phyloP scores from a whole-genome alignment of 306 rosid species.

The Castanea mollissima region DNA sequence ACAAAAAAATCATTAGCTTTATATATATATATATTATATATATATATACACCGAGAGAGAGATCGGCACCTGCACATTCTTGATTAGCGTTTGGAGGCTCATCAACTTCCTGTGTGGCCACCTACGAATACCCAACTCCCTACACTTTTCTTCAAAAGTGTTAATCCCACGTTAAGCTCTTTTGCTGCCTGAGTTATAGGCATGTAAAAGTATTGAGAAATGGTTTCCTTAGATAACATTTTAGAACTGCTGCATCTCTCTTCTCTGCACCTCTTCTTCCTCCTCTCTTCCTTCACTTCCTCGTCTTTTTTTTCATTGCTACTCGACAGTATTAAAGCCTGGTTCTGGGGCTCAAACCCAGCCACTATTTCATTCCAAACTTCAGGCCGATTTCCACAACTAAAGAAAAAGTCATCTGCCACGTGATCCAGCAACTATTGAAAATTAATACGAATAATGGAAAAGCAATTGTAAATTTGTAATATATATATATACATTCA shows the following conservation, averaged over 20 bases:
- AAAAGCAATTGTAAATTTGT: too few relatives aligned
- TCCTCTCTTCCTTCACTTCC: slow-evolving; percentile 13
- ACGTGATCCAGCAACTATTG: not conserved
- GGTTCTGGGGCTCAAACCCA: slow-evolving; percentile 27
- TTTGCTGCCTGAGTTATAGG: slow-evolving; percentile 80
- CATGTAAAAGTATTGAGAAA: slow-evolving; percentile 72
- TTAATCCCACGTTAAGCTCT: slow-evolving; percentile 73
- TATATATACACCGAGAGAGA: too few relatives aligned
- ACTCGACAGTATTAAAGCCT: not conserved
- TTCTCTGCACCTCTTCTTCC: slow-evolving; percentile 8
- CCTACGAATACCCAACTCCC: slow-evolving; percentile 76
- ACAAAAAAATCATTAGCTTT: too few relatives aligned
- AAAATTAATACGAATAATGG: too few relatives aligned
- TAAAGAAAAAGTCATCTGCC: slow-evolving; percentile 39
- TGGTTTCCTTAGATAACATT: slow-evolving; percentile 39
- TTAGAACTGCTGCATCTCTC: slow-evolving; percentile 27
- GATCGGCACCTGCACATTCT: slow-evolving; percentile 51
- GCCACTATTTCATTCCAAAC: slow-evolving; percentile 28
- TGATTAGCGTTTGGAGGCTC: slow-evolving; percentile 79
- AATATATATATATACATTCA: not conserved
- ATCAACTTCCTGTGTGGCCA: slow-evolving; percentile 90
- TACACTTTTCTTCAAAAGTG: slow-evolving; percentile 74
- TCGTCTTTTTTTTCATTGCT: slow-evolving; percentile 2
- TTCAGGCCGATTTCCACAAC: slow-evolving; percentile 14
- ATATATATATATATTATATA: too few relatives aligned